phyloP scores from a whole-genome alignment of 192 early-diverging fungal species.

The Backusella tuberculispora region DNA sequence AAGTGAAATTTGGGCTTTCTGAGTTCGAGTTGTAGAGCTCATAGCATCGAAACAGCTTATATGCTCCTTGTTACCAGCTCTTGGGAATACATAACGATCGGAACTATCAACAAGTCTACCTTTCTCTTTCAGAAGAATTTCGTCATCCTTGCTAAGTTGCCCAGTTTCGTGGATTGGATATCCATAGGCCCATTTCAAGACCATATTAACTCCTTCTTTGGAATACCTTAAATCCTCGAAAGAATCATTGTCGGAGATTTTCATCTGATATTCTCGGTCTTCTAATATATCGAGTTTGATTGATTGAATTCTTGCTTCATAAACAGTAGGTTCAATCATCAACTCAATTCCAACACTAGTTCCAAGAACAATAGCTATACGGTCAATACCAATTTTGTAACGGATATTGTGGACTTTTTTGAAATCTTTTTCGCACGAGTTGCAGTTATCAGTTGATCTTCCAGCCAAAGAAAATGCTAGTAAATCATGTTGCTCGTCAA shows the following conservation, averaged over 20 bases:
- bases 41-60: neutral
- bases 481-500: slow-evolving; percentile 32
- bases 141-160: neutral
- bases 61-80: neutral
- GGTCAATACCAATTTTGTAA: slow-evolving; percentile 18
- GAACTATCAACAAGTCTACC: neutral
- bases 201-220: neutral
- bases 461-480: slow-evolving; percentile 19
- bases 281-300: slow-evolving; percentile 10
- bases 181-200: slow-evolving; percentile 28
- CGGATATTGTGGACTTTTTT: slow-evolving; percentile 5
- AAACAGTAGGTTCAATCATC: slow-evolving; percentile 17
- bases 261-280: slow-evolving; percentile 22
- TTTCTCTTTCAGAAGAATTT: neutral
- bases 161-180: neutral
- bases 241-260: neutral
- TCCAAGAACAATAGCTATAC: slow-evolving; percentile 25
- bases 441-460: slow-evolving; percentile 20
- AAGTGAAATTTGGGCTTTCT: neutral
- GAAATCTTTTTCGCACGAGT: neutral
- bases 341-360: slow-evolving; percentile 29
- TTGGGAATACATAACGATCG: neutral
- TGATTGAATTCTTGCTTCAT: slow-evolving; percentile 8
- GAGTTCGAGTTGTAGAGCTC: neutral
- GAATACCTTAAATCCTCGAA: neutral